Evolutionary conservation across 768 basidiomycete species (phyloP).

Genomic region (Pleurotus salmoneostramineus): DNA sequence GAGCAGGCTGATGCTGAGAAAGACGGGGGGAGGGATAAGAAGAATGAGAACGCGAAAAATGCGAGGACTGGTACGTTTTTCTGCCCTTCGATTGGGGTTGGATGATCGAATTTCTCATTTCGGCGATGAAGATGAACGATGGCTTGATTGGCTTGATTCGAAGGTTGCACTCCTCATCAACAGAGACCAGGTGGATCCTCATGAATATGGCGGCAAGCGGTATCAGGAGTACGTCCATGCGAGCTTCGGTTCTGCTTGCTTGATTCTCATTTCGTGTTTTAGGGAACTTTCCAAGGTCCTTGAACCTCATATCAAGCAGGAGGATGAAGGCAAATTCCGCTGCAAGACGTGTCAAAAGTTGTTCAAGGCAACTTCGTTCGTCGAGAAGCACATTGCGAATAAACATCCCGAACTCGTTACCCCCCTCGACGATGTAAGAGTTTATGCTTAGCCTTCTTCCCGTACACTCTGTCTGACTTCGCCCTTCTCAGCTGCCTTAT

Average conservation of each 20-base stretch:
- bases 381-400: conserved; percentile 95
- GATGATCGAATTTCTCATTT: conserved; percentile 7
- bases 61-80: conserved; percentile 53
- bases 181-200: conserved; percentile 76
- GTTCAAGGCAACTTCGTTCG: conserved; percentile 95
- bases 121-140: conserved; percentile 65
- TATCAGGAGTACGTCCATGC: conserved; percentile 23
- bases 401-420: conserved; percentile 90
- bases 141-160: conserved; percentile 85
- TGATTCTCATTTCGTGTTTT: conserved; percentile 13
- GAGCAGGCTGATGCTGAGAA: conserved; percentile 31
- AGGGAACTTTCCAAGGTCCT: conserved; percentile 82
- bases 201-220: conserved; percentile 85
- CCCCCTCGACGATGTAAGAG: conserved; percentile 75
- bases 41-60: conserved; percentile 24
- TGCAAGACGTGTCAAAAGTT: conserved; percentile 97
- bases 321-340: conserved; percentile 95
- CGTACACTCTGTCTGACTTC: neutral
- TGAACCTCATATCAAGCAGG: conserved; percentile 84
- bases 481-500: conserved; percentile 61
- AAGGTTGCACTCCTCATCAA: conserved; percentile 82
- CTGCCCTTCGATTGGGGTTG: conserved; percentile 8
- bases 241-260: neutral
- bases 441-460: conserved; percentile 4
- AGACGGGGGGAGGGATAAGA: conserved; percentile 31